Base-by-base conservation (phyloP, 768 basidiomycete genomes). In the Boletus sp. region DNA sequence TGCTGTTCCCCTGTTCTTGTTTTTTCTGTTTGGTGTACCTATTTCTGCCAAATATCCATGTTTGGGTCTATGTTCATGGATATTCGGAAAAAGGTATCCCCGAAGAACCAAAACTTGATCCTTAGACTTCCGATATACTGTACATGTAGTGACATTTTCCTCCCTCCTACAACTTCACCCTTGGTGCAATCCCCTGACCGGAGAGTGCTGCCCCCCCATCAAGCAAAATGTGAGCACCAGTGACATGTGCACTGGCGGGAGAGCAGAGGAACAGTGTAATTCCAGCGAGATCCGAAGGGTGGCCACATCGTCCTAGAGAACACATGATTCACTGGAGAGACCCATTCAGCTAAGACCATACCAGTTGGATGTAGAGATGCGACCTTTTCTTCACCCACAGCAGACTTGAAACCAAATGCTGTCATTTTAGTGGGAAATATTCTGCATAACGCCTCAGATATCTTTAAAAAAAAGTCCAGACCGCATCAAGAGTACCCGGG, bases 381-480 rank as follows among this genome's bases (percentile, higher is more conserved):
- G 54, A 88, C 78, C 9, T 62, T 71, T 23, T 80, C 78, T 54
- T 81, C 80, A 7, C 86, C 84, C 3, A 70, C 70, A 25, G 25
- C 25, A 2, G 65, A 75, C 60, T 82, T 80, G 59, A 90, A 72
- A 3, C 83, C 86, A 47, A 75, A 90, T 0, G 87, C 82, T 1
- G 90, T 92, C 90, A 93, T 92, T 73, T 87, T 90, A 42, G 86
- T 87, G 0, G 88, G 88, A 73, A 89, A 93, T 13, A 90, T 71
- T 2, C 86, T 86, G 58, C 5, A 33, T 15, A 27, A 11, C 21
- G n/a, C 11, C 8, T 58, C 40, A 56, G 43, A 41, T 23, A 34
- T 33, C 23, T 32, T 5, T n/a, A n/a, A 25, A 25, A 25, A 3
- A 45, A 42, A 17, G 17, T 17, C 29, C 1, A 50, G 23, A 2